Evolutionary conservation across 257 asterid species (phyloP).

Genomic region (Nicotiana benthamiana): DNA sequence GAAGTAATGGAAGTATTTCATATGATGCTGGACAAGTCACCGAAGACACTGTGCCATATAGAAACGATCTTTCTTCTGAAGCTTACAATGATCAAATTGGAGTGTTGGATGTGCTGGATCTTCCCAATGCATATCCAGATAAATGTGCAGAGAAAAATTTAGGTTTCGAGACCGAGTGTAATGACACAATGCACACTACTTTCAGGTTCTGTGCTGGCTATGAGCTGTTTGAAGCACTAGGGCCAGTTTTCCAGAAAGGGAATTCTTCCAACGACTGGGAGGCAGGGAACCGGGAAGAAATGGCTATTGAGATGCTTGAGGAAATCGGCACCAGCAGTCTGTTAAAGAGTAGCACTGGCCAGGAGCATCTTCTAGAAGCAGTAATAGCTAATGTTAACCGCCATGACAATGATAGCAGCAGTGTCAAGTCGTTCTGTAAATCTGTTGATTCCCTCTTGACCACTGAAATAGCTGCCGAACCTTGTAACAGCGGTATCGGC

Average conservation of each 20-base stretch:
- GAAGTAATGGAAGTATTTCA: constrained; percentile 17
- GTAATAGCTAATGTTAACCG: constrained; percentile 67
- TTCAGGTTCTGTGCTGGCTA: constrained; percentile 60
- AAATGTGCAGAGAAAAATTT: constrained; percentile 26
- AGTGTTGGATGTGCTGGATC: constrained; percentile 16
- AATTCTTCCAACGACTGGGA: constrained; percentile 30
- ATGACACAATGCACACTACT: constrained; percentile 30
- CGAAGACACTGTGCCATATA: constrained; percentile 22
- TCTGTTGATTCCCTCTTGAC: constrained; percentile 41
- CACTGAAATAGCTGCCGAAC: constrained; percentile 43
- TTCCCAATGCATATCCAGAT: constrained; percentile 21
- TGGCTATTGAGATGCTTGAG: constrained; percentile 55
- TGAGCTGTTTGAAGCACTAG: constrained; percentile 85
- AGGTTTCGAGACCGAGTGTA: constrained; percentile 14
- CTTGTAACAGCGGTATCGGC: constrained; percentile 52
- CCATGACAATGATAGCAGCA: constrained; percentile 29
- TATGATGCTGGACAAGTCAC: constrained; percentile 22
- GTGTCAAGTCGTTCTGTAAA: constrained; percentile 34
- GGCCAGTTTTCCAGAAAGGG: constrained; percentile 56
- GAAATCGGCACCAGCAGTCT: constrained; percentile 45
- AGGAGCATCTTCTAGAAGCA: constrained; percentile 75
- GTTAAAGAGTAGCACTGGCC: constrained; percentile 44
- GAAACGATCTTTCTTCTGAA: constrained; percentile 27
- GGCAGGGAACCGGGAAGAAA: constrained; percentile 29
- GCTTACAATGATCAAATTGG: constrained; percentile 22